Evolutionary conservation across 495 filamentous ascomycete species (phyloP), one percentile per base, ranked within the genome.

Genomic region (Hypoxylon lienhwacheense): DNA sequence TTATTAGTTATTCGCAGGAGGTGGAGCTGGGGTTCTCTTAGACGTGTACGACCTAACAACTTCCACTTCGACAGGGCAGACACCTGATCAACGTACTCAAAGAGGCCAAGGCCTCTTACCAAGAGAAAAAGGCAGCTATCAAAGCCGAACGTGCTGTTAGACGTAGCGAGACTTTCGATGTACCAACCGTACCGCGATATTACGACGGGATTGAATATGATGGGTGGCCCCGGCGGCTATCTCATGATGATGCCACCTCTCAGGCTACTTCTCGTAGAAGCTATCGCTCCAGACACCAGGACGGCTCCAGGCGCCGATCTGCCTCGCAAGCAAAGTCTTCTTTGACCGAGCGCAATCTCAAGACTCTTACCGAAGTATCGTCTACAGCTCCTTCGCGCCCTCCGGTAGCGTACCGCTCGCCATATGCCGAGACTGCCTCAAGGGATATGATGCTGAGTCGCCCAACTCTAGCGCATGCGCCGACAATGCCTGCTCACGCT

Each of bases 31-130:
- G 25, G 34, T 3, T 10, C 29, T 32, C 15, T 37, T 28, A 24
- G 8, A 39, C 25, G 49, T 24, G 25, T 43, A 19, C 22, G 33
- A 41, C 29, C 53, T 63, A 52, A 60, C 53, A 32, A 40, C 20
- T 15, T 29, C 14, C 42, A 44, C 31, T 11, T 42, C 19, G 32
- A 42, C 68, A 96, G 90, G 89, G 87, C 69, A 95, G 91, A 74
- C 89, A 95, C 53, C 73, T 96, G 21, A 80, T 95, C 61, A 82
- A 81, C 57, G 85, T 95, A 55, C 90, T 93, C 77, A 91, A 85
- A 68, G 88, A 96, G 50, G 91, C 91, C 49, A 89, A 87, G 66
- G 82, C 84, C 21, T 87, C 89, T 35, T 96, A 96, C 67, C 79
- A 82, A 34, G 89, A 95, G 63, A 82, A 85, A 62, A 93, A 92